phyloP scores from a whole-genome alignment of 495 filamentous ascomycete genomes.

The Poronia punctata region DNA sequence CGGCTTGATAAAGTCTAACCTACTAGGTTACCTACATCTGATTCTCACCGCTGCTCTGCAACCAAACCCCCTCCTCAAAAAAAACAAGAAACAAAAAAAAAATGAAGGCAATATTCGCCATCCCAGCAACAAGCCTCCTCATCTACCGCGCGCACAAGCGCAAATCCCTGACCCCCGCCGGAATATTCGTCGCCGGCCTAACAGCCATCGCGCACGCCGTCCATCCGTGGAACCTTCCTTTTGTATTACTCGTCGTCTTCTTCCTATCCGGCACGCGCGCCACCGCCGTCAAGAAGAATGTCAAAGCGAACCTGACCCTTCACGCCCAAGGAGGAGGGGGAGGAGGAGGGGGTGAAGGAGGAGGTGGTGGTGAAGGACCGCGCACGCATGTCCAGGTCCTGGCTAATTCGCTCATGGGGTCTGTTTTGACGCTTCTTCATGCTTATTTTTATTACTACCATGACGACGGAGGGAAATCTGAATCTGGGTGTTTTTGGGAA shows the following conservation, averaged over 20 bases:
- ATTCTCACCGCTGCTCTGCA: too few species aligned
- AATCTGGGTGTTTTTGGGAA: too few species aligned
- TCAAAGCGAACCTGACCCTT: constrained; percentile 76
- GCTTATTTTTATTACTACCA: too few species aligned
- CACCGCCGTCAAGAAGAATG: constrained; percentile 80
- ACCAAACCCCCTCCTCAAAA: too few species aligned
- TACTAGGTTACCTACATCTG: too few species aligned
- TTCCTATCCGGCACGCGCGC: constrained; percentile 77
- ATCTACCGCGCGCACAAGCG: constrained; percentile 63
- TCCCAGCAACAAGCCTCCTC: constrained; percentile 56
- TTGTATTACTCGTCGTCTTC: constrained; percentile 74
- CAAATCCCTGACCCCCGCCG: constrained; percentile 69
- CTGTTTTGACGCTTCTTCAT: constrained; percentile 65
- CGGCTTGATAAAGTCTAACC: too few species aligned
- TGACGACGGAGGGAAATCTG: too few species aligned
- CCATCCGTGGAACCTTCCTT: constrained; percentile 88
- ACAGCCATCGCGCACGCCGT: constrained; percentile 76
- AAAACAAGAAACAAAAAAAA: too few species aligned
- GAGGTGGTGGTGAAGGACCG: constrained; percentile 56
- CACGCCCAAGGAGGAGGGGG: constrained; percentile 62
- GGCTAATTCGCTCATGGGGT: constrained; percentile 77
- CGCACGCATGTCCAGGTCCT: constrained; percentile 85
- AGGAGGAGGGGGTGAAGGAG: too few species aligned
- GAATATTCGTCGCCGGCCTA: constrained; percentile 57
- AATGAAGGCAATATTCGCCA: constrained; percentile 70